Evolutionary conservation across 768 basidiomycete species (phyloP).

Genomic region (Tylopilus rubrobrunneus): DNA sequence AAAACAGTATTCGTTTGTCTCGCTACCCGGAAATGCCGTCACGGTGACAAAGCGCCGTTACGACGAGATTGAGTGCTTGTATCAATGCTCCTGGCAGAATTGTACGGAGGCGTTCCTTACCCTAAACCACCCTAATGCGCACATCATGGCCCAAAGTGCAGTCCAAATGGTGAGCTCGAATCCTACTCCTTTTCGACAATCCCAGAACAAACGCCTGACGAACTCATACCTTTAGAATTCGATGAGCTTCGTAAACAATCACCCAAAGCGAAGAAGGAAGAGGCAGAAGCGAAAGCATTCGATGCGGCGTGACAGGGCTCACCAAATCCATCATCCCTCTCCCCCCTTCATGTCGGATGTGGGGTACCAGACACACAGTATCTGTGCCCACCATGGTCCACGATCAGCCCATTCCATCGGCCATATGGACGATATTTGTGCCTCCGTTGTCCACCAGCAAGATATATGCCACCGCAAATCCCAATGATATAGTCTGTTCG

Average conservation of each 20-base stretch:
- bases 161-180: constrained; percentile 71
- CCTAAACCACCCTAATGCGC: constrained; percentile 95
- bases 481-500: constrained; percentile 24
- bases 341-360: constrained; percentile 26
- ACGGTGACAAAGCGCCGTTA: constrained; percentile 73
- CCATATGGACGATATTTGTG: constrained; percentile 20
- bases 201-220: constrained; percentile 9
- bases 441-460: constrained; percentile 11
- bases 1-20: constrained; percentile 81
- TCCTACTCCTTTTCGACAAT: neutral
- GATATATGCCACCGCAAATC: constrained; percentile 23
- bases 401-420: constrained; percentile 11
- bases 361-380: constrained; percentile 18
- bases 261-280: constrained; percentile 90
- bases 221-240: constrained; percentile 62
- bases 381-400: constrained; percentile 26
- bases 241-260: constrained; percentile 96
- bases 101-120: constrained; percentile 88
- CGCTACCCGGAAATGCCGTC: constrained; percentile 67
- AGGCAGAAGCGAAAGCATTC: constrained; percentile 27
- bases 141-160: constrained; percentile 89
- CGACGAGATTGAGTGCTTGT: constrained; percentile 94
- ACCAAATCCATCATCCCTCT: constrained; percentile 20
- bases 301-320: constrained; percentile 13
- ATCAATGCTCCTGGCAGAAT: constrained; percentile 78